These are phyloP conservation scores for Fusarium metavorans DNA, from an alignment of 2,329 filamentous ascomycete species.

Conservation along the genomic window DNA sequence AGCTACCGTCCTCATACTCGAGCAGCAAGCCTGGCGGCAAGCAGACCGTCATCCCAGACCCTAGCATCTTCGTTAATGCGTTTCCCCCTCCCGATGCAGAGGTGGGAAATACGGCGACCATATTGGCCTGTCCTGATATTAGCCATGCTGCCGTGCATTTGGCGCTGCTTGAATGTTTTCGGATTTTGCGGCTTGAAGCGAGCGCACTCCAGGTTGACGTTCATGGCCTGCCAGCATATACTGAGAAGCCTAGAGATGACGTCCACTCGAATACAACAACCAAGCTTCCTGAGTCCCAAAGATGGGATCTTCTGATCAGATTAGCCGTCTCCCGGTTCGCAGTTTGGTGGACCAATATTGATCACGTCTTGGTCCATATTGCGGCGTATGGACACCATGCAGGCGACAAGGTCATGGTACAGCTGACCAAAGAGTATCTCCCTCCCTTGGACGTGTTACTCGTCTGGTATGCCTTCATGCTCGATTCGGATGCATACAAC, in stretches of 20 bases:
- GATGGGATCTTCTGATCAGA: slow-evolving; percentile 28
- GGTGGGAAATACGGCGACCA: not conserved
- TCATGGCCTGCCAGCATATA: slow-evolving; percentile 11
- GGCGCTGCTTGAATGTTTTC: slow-evolving; percentile 28
- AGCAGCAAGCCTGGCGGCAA: slow-evolving; percentile 7
- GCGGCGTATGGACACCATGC: slow-evolving; percentile 22
- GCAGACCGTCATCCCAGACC: slow-evolving; percentile 16
- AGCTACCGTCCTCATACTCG: slow-evolving; percentile 20
- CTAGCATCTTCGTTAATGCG: slow-evolving; percentile 16
- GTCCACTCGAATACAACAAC: not conserved
- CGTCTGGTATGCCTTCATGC: slow-evolving; percentile 29
- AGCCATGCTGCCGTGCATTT: slow-evolving; percentile 31
- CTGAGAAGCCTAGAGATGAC: not conserved
- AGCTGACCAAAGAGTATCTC: slow-evolving; percentile 24
- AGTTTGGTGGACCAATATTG: slow-evolving; percentile 30
- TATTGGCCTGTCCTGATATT: slow-evolving; percentile 10
- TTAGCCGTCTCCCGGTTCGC: slow-evolving; percentile 22
- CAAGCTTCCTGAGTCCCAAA: slow-evolving; percentile 11
- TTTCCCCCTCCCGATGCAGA: slow-evolving; percentile 7
- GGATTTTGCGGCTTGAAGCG: slow-evolving; percentile 11
- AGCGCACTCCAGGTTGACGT: slow-evolving; percentile 13
- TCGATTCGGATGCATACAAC: slow-evolving; percentile 6
- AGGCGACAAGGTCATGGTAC: slow-evolving; percentile 16
- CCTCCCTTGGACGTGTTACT: slow-evolving; percentile 26
- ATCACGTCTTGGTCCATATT: slow-evolving; percentile 17